Evolutionary conservation across 805 yeast genomes (phyloP), one percentile per base, ranked within the genome.

Genomic region (Saccharomyces mikatae): DNA sequence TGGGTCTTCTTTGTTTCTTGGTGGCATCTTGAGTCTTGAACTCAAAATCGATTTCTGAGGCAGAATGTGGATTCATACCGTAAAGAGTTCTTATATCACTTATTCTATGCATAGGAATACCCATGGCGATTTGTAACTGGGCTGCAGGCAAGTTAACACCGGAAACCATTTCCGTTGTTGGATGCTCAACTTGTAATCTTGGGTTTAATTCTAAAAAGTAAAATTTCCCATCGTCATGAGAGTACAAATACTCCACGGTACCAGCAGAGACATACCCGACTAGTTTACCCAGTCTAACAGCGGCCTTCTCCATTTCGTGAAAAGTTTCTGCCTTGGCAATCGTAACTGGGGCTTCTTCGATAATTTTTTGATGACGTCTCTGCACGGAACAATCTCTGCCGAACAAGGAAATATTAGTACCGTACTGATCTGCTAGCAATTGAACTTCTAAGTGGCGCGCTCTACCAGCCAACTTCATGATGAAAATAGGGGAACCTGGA

Each of bases 371-470:
- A 72, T 94, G 99, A 77, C 99, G 88, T 81, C 99, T 89, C 78
- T 94, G 99, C 55, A 94, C 99, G 50, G 98, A 92, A 79, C 99
- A 94, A 74, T 94, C 99, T 79, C 99, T 87, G 62, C 99, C 99
- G 69, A 94, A 94, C 57, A 94, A 75, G 1, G 99, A 94, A 66
- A 94, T 94, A 71, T 95, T 94, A 64, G 94, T 91, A 72, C 99
- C 98, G 69, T 94, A 94, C 74, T 94, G 97, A 77, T 94, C 99
- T 29, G 99, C 98, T 65, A 94, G 80, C 64, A 94, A 80, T 76
- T 94, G 99, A 52, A 94, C 99, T 74, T 94, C 99, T 75, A 94
- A 82, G 74, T 94, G 99, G 74, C 99, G 86, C 28, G 99, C 99
- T 62, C 85, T 83, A 60, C 97, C 97, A 54, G 99, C 99, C 66